Conservation (phyloP, 306 rosid species). For the Fragaria vesca region DNA sequence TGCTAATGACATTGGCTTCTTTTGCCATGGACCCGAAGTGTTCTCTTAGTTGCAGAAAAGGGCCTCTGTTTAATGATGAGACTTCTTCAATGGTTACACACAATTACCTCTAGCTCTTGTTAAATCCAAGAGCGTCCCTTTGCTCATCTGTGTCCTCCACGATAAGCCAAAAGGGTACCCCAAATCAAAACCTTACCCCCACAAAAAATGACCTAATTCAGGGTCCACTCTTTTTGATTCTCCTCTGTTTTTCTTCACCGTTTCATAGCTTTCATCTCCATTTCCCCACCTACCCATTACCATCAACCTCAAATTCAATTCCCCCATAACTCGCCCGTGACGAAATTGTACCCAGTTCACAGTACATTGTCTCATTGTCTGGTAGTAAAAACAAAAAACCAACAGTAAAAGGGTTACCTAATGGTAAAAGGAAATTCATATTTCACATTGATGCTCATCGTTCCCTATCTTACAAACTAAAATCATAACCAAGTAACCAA, state of each 20-base stretch:
- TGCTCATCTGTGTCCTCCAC: not conserved
- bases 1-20: not conserved
- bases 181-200: not conserved
- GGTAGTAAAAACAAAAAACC: not conserved
- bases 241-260: not conserved
- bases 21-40: not conserved
- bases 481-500: not conserved
- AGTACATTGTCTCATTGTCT: not conserved
- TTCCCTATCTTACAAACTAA: slow-evolving; percentile 4
- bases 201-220: not conserved
- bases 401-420: no score
- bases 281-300: not conserved
- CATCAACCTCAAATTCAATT: not conserved
- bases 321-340: slow-evolving; percentile 8
- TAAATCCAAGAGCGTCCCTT: not conserved
- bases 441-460: slow-evolving; percentile 4
- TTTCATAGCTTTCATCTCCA: not conserved
- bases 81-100: not conserved
- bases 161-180: not conserved
- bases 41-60: no score
- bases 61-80: not conserved
- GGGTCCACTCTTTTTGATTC: not conserved
- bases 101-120: not conserved
- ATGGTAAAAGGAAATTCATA: not conserved
- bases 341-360: not conserved